Conservation (phyloP, 805 yeast species). For the Teunomyces panamensis region DNA sequence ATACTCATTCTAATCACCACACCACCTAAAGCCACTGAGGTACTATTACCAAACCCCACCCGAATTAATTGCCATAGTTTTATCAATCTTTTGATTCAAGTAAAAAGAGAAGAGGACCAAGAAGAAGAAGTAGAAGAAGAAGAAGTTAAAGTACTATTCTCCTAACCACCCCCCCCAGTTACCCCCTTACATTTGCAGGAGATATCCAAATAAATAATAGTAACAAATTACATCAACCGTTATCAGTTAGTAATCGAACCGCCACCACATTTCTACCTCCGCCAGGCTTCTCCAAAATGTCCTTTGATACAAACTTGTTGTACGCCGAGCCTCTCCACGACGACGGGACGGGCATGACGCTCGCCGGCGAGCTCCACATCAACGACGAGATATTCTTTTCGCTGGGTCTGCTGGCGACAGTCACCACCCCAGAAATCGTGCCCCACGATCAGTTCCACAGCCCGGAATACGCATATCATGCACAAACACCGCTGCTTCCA, state of each 20-base stretch:
- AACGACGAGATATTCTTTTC: conserved; percentile 7
- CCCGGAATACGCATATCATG: conserved; percentile 6
- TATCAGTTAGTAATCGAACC: neutral
- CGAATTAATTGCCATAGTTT: neutral
- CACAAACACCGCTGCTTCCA: conserved; percentile 5
- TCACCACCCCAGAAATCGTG: conserved; percentile 4
- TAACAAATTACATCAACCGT: no score
- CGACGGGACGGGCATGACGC: neutral
- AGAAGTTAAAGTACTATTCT: no score
- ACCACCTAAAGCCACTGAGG: conserved; percentile 2
- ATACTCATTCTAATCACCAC: neutral
- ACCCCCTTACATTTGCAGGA: no score
- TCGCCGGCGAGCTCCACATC: conserved; percentile 5
- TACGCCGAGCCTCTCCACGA: neutral
- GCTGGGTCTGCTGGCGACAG: conserved; percentile 2
- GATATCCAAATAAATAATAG: no score
- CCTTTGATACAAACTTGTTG: neutral
- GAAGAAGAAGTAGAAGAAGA: no score
- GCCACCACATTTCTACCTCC: neutral
- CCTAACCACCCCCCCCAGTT: no score
- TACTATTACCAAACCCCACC: neutral
- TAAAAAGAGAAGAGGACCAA: no score
- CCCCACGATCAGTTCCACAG: conserved; percentile 2
- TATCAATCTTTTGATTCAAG: neutral
- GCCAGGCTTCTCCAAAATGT: neutral